Conservation (phyloP, 805 yeast genomes). For the Zygotorulaspora danielsina region DNA sequence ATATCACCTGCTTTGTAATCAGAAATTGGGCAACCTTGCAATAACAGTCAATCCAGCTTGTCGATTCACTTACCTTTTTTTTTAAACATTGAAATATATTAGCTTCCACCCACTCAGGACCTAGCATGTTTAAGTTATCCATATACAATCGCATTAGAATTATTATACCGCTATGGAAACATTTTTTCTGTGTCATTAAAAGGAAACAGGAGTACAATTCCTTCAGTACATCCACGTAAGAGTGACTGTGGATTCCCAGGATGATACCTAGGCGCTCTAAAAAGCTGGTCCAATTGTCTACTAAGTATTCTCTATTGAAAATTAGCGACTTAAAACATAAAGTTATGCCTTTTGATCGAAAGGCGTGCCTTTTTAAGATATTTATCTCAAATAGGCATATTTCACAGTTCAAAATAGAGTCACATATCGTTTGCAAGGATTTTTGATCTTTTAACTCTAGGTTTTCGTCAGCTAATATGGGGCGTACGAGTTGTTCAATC, state of each 20-base stretch:
- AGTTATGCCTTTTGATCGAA: slow-evolving; percentile 15
- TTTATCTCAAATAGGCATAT: slow-evolving; percentile 13
- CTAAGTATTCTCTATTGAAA: slow-evolving; percentile 1
- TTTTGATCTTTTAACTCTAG: slow-evolving; percentile 1
- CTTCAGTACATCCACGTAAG: slow-evolving; percentile 12
- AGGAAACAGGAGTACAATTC: slow-evolving; percentile 15
- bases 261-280: slow-evolving; percentile 8
- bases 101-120: slow-evolving; percentile 24
- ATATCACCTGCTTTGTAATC: slow-evolving; percentile 17
- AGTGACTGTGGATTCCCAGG: slow-evolving; percentile 5
- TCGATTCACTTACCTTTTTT: slow-evolving; percentile 13
- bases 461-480: slow-evolving; percentile 11
- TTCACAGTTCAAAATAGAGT: slow-evolving; percentile 13
- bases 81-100: slow-evolving; percentile 23
- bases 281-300: slow-evolving; percentile 15
- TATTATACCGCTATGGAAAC: slow-evolving; percentile 1
- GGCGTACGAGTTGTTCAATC: slow-evolving; percentile 22
- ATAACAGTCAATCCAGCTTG: slow-evolving; percentile 24
- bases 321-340: slow-evolving; percentile 9
- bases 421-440: slow-evolving; percentile 2
- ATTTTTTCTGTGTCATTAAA: slow-evolving; percentile 8
- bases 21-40: slow-evolving; percentile 26
- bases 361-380: slow-evolving; percentile 12
- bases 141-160: slow-evolving; percentile 12
- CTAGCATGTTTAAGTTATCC: slow-evolving; percentile 11